Evolutionary conservation across 352 stramenopile species (phyloP), one percentile per base, ranked within the genome.

Genomic region (Pythium dissimile): DNA sequence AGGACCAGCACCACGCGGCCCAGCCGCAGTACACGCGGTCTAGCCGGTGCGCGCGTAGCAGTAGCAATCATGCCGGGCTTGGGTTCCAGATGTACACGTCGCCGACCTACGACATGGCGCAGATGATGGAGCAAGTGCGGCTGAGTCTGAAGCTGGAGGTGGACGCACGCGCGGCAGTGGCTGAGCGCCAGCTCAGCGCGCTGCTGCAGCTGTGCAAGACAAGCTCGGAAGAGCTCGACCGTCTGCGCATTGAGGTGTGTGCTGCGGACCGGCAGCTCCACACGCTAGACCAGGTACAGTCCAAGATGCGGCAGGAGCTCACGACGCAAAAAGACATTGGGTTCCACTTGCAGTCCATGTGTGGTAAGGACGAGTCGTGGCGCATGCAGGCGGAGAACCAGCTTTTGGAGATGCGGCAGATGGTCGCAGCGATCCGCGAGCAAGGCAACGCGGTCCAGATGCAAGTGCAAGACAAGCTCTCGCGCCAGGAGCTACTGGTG

Each of bases 61-160:
- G 10, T 18, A 45, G 47, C 37, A 44, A 47, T 35, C 30, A 24
- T 47, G 31, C 13, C 21, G 63, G 42, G 26, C 61, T 41, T 20
- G 59, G 39, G 67, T 68, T 45, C 13, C 74, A 86, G 16, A 77
- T 84, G 73, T 90, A 83, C 47, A 63, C 55, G 20, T 88, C 76
- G n/a, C 80, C 75, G 43, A 82, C 75, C 24, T 92, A 92, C 65
- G 77, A 94, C 59, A 64, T 92, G 30, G 75, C 81, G 18, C 78
- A 88, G 44, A 89, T 94, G 81, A 94, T 92, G 77, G 84, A 94
- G 60, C 81, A 90, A 57, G 72, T 94, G 16, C 79, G 81, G 5
- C 59, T 89, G 20, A 94, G 84, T 54, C 67, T 94, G 45, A 91
- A 94, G 42, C 66, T 92, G 35, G 84, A 94, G 68, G 78, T 94